Evolutionary conservation across 2,329 filamentous ascomycete genomes (phyloP).

Genomic region (Aspergillus luchuensis): DNA sequence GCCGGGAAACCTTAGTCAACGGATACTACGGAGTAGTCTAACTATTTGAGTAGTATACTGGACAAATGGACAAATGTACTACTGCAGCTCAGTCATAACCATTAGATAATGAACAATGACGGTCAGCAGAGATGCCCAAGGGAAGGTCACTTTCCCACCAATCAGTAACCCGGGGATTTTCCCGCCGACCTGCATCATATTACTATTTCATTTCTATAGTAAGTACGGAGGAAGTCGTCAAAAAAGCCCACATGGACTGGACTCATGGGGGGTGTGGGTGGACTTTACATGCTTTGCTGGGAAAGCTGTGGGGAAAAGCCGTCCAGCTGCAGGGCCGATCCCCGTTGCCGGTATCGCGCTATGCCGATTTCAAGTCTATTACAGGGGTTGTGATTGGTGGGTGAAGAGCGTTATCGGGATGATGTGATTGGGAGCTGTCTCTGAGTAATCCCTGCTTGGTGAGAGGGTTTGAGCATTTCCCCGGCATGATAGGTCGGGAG

Average conservation of each 20-base stretch:
- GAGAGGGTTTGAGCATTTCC: background rate
- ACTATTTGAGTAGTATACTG: too few relatives aligned
- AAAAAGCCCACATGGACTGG: background rate
- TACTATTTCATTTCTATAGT: too few relatives aligned
- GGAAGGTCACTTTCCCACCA: background rate
- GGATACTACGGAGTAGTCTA: background rate
- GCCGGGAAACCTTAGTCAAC: background rate
- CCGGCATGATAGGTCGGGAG: background rate
- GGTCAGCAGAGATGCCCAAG: conserved; percentile 17
- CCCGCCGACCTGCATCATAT: background rate
- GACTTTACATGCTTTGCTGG: background rate
- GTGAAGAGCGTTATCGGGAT: conserved; percentile 24
- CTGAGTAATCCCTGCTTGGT: conserved; percentile 6
- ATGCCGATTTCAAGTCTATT: conserved; percentile 20
- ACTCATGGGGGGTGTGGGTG: too few relatives aligned
- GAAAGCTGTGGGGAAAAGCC: conserved; percentile 24
- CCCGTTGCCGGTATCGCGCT: conserved; percentile 28
- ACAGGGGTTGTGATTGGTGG: conserved; percentile 26
- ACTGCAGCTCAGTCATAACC: background rate
- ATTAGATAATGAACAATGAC: conserved; percentile 1
- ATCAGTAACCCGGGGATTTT: background rate
- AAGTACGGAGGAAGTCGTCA: too few relatives aligned
- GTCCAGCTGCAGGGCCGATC: conserved; percentile 30
- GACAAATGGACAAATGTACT: too few relatives aligned
- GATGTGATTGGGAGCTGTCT: conserved; percentile 27